Percentiles rank a stretch among this genome's conserved stretches.
These are phyloP conservation scores for Fusarium sp. DNA, from an alignment of 2,329 filamentous ascomycete genomes.

Conservation along the genomic window DNA sequence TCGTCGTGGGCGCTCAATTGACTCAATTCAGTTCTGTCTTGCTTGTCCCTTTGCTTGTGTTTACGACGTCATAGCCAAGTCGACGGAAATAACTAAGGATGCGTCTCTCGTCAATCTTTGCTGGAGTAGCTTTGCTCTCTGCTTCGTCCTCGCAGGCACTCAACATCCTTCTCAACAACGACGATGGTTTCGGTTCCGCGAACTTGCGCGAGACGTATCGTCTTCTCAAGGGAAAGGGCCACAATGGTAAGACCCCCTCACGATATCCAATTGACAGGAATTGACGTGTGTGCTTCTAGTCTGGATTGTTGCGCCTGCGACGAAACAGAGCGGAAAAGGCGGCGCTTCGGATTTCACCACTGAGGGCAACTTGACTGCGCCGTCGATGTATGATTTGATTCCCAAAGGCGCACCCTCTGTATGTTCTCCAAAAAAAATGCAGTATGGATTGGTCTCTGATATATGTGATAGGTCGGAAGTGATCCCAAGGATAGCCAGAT, in stretches of 20 bases:
- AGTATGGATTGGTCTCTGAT: neutral
- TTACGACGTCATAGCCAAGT: neutral
- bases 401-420: constrained; percentile 49
- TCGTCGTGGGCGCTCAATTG: constrained; percentile 7
- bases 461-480: constrained; percentile 52
- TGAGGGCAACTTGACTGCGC: constrained; percentile 46
- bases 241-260: constrained; percentile 39
- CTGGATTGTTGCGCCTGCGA: constrained; percentile 50
- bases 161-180: constrained; percentile 51
- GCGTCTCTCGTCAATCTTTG: constrained; percentile 40
- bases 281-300: constrained; percentile 14
- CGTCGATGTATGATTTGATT: constrained; percentile 48
- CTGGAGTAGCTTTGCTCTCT: constrained; percentile 29
- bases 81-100: constrained; percentile 24
- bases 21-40: neutral
- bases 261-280: accelerated
- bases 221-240: constrained; percentile 47
- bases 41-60: neutral
- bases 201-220: constrained; percentile 50
- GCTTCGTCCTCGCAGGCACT: constrained; percentile 40
- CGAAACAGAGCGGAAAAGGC: constrained; percentile 50
- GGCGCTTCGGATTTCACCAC: constrained; percentile 48
- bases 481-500: constrained; percentile 66
- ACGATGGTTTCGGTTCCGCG: constrained; percentile 50
- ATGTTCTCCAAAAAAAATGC: accelerated